phyloP scores from a whole-genome alignment of 2,329 filamentous ascomycete species.

The Ambrosiella cleistominuta region DNA sequence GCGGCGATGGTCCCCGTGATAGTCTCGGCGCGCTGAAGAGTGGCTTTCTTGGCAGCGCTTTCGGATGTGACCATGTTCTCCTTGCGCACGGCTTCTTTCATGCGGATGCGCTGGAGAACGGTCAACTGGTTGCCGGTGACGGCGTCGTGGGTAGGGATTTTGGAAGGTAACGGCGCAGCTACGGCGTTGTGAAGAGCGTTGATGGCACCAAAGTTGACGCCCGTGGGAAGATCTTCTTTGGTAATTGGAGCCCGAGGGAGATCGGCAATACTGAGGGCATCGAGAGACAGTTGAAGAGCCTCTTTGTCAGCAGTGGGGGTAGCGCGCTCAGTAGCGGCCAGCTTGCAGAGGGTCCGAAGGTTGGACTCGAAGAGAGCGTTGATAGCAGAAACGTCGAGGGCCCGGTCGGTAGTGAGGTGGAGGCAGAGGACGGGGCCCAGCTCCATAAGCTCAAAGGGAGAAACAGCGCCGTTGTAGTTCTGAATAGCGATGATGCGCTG shows the following conservation, averaged over 20 bases:
- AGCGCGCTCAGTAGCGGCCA: slow-evolving; percentile 17
- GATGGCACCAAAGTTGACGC: slow-evolving; percentile 32
- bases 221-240: slow-evolving; percentile 19
- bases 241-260: slow-evolving; percentile 23
- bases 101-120: slow-evolving; percentile 58
- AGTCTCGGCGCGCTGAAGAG: slow-evolving; percentile 50
- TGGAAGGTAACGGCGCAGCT: slow-evolving; percentile 16
- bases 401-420: slow-evolving; percentile 17
- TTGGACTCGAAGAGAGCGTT: slow-evolving; percentile 37
- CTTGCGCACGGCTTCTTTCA: slow-evolving; percentile 45
- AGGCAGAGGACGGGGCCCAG: slow-evolving; percentile 41
- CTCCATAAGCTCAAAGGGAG: slow-evolving; percentile 30
- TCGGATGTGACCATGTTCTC: slow-evolving; percentile 38
- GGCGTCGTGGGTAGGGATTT: slow-evolving; percentile 21
- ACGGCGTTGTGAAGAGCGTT: slow-evolving; percentile 14
- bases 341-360: slow-evolving; percentile 28
- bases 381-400: slow-evolving; percentile 32
- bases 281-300: slow-evolving; percentile 30
- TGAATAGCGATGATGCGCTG: slow-evolving; percentile 50
- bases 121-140: slow-evolving; percentile 38
- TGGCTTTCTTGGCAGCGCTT: slow-evolving; percentile 43
- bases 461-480: slow-evolving; percentile 15
- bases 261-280: slow-evolving; percentile 32
- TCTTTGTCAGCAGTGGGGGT: neutral
- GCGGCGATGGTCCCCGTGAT: slow-evolving; percentile 50